Conservation (phyloP, 2,329 filamentous ascomycete genomes). For the Didymella arachidicola region DNA sequence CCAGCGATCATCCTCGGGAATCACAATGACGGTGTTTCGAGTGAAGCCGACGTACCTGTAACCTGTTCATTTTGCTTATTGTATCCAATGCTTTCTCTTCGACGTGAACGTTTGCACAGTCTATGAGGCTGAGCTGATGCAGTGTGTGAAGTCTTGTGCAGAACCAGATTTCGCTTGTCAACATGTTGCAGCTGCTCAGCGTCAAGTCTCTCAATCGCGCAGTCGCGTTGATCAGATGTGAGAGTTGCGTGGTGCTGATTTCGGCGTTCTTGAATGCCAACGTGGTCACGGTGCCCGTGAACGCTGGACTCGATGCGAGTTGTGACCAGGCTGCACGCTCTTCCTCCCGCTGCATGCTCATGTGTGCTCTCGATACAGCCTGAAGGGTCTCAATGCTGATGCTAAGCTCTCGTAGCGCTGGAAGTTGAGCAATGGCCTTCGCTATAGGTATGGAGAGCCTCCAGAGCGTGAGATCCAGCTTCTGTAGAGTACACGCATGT, state of each 20-base stretch:
- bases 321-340: constrained; percentile 12
- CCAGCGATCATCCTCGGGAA: constrained; percentile 3
- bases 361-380: constrained; percentile 7
- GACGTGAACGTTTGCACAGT: constrained; percentile 6
- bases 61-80: constrained; percentile 19
- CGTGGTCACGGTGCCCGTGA: not conserved
- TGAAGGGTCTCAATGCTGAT: constrained; percentile 36
- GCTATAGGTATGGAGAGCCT: constrained; percentile 35
- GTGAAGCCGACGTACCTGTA: constrained; percentile 15
- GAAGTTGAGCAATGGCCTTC: constrained; percentile 28
- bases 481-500: constrained; percentile 36
- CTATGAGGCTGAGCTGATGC: not conserved
- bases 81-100: constrained; percentile 4
- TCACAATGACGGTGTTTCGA: not conserved
- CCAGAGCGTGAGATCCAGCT: constrained; percentile 43
- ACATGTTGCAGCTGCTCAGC: constrained; percentile 13
- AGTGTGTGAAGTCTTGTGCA: not conserved
- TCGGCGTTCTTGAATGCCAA: constrained; percentile 3
- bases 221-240: not conserved
- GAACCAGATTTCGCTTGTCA: constrained; percentile 11
- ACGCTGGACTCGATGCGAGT: not conserved
- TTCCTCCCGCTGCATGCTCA: not conserved
- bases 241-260: not conserved
- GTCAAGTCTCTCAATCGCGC: not conserved
- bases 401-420: constrained; percentile 33